Evolutionary conservation across 352 stramenopile species (phyloP), one percentile per base, ranked within the genome.

Genomic region (Globisporangium paroecandrum): DNA sequence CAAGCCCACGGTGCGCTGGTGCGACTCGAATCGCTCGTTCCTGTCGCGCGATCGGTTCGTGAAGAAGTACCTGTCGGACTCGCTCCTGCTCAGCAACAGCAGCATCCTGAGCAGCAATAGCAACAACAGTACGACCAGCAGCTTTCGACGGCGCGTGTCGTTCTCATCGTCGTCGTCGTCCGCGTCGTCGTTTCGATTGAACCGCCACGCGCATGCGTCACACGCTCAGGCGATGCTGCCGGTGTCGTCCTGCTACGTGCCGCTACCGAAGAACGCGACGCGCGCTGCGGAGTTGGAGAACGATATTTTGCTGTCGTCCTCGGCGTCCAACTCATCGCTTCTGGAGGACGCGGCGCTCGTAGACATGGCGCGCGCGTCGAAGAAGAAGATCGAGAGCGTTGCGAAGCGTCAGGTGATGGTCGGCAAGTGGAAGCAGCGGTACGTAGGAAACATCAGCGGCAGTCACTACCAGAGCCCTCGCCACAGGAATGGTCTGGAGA

Each of bases 341-440:
- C 1, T 83, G 10, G 69, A 78, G 24, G 79, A 83, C 27, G 78
- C 76, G 0, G 65, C 58, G 51, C 63, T 90, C 15, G 22, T 77
- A 3, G 49, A 59, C 4, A 65, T 75, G 15, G 80, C 76, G 18
- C 76, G 71, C 53, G 65, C 69, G 27, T 76, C 78, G 29, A 86
- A 85, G 69, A 78, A 76, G 49, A 64, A 77, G 57, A 46, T 89
- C 8, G 77, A 90, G 53, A 61, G 66, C 10, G 68, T 79, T 22
- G 77, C 77, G 1, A 83, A 84, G 53, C 72, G 73, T 0, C 73
- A 84, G 9, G 76, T 76, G 6, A 70, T 86, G 43, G 69, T 86
- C 32, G 82, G 82, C 3, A 69, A 67, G 29, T 90, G 82, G 82
- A 81, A 85, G 34, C 56, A 68, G 41, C 76, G 60, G n/a, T 41